phyloP scores from a whole-genome alignment of 1,284 basidiomycete species.

The Leccinum pseudoinsigne region DNA sequence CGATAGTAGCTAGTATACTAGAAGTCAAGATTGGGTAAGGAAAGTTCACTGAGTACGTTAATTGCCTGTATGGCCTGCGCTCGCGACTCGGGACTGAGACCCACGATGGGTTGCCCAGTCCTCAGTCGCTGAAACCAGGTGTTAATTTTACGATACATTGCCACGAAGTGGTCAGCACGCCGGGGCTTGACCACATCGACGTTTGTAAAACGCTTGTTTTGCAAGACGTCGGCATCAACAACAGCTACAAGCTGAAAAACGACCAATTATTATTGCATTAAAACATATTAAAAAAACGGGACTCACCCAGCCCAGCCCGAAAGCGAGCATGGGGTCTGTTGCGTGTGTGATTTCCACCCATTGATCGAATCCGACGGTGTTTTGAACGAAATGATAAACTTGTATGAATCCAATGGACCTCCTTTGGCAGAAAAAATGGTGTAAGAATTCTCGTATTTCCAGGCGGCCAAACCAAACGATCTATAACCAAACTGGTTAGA shows the following conservation, averaged over 20 bases:
- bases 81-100: neutral
- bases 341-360: neutral
- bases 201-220: no score
- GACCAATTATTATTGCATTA: no score
- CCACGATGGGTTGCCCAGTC: neutral
- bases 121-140: neutral
- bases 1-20: neutral
- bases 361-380: neutral
- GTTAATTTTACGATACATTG: neutral
- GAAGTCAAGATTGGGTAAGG: neutral
- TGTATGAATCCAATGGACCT: neutral
- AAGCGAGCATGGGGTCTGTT: neutral
- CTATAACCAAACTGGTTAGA: neutral
- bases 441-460: neutral
- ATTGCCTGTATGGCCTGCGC: neutral
- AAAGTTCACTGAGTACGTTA: neutral
- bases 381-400: neutral
- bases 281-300: no score
- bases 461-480: neutral
- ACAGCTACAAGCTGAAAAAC: no score
- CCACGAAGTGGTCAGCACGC: neutral
- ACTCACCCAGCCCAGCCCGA: neutral
- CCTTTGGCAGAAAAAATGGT: neutral
- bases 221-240: no score
- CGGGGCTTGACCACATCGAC: no score